Evolutionary conservation across 2,329 filamentous ascomycete species (phyloP).

Genomic region (Sporothrix brasiliensis): DNA sequence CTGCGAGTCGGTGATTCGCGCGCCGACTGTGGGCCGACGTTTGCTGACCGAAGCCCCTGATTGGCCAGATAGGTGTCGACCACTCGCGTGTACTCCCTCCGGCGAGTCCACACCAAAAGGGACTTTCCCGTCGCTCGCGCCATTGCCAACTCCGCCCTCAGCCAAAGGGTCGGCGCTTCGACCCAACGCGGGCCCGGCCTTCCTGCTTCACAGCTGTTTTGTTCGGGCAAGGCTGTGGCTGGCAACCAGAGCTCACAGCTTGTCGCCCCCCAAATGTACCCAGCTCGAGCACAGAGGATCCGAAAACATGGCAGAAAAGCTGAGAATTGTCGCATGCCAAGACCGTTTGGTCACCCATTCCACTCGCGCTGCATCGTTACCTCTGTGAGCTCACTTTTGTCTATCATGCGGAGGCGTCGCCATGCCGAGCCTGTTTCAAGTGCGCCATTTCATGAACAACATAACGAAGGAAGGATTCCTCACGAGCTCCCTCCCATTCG

Average conservation of each 20-base stretch:
- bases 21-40: constrained; percentile 18
- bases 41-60: neutral
- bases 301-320: neutral
- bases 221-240: too few relatives aligned
- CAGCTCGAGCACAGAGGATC: neutral
- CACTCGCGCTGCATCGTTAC: neutral
- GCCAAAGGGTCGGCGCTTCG: constrained; percentile 9
- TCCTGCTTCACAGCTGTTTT: too few relatives aligned
- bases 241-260: neutral
- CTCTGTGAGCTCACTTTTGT: neutral
- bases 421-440: neutral
- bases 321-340: neutral
- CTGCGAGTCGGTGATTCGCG: constrained; percentile 20
- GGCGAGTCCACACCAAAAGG: neutral
- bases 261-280: neutral
- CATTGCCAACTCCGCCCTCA: neutral
- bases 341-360: neutral
- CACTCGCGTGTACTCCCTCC: neutral
- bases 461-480: neutral
- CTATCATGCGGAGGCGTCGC: neutral
- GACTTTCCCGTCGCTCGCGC: constrained; percentile 18
- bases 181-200: constrained; percentile 16
- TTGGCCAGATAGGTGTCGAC: constrained; percentile 6
- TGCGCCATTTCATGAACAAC: neutral
- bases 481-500: constrained; percentile 1